Percentiles rank a stretch among this genome's conserved stretches.
These are phyloP conservation scores for Nannochloris sp. DNA, from an alignment of 139 green algal genomes.

Conservation along the genomic window DNA sequence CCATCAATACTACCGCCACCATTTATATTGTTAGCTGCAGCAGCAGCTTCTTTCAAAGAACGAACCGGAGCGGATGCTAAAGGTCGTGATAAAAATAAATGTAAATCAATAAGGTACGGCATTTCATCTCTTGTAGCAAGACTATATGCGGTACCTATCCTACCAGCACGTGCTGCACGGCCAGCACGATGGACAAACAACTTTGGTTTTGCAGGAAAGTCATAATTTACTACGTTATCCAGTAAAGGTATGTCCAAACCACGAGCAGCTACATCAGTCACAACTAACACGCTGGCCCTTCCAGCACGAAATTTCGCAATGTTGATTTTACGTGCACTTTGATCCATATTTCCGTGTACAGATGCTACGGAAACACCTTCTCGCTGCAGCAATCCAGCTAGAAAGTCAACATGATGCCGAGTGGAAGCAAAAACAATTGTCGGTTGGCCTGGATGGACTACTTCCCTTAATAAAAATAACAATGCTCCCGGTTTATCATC, in stretches of 20 bases:
- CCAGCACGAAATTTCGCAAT: conserved; percentile 82
- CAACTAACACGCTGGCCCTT: conserved; percentile 63
- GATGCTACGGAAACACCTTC: conserved; percentile 55
- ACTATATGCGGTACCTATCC: conserved; percentile 65
- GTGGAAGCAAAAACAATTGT: conserved; percentile 89
- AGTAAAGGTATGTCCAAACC: conserved; percentile 97
- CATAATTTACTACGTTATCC: conserved; percentile 97
- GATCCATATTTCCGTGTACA: conserved; percentile 94
- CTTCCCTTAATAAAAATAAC: conserved; percentile 78
- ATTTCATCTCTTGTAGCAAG: conserved; percentile 65
- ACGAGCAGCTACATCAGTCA: conserved; percentile 96
- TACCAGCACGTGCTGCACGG: conserved; percentile 64
- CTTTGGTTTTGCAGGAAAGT: conserved; percentile 88
- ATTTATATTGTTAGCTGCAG: not conserved
- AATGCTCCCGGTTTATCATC: conserved; percentile 90
- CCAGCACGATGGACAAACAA: conserved; percentile 91
- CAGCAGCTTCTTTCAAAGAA: conserved; percentile 26
- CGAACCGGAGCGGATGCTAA: conserved; percentile 37
- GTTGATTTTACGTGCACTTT: conserved; percentile 91
- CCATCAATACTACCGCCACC: not conserved
- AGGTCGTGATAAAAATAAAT: conserved; percentile 83
- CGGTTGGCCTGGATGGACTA: conserved; percentile 54
- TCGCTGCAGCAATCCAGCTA: conserved; percentile 65
- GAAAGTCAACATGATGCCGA: conserved; percentile 91
- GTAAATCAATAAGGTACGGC: conserved; percentile 90